A percentile compares a stretch with the other conserved stretches of the same genome.
Conservation (phyloP, 2,329 filamentous ascomycete species). For the Trichoderma breve region DNA sequence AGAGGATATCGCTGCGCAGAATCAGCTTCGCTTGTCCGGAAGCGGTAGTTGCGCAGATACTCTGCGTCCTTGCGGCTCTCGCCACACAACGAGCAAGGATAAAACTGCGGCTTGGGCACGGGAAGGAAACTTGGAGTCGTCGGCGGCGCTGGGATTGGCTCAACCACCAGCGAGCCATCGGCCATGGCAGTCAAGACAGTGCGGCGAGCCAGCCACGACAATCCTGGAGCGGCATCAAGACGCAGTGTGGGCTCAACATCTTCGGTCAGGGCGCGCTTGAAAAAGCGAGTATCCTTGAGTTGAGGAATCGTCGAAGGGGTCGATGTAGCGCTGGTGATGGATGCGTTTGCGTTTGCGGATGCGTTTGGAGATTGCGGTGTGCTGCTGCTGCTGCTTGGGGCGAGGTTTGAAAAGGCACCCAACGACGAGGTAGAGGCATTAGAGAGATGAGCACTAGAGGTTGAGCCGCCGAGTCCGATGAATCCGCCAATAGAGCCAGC, state of each 20-base stretch:
- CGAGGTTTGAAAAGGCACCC: constrained; percentile 43
- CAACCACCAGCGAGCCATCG: constrained; percentile 82
- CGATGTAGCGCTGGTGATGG: constrained; percentile 47
- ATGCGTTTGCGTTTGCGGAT: constrained; percentile 41
- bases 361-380: constrained; percentile 60
- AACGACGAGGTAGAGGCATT: constrained; percentile 62
- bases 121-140: constrained; percentile 40
- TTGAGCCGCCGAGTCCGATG: constrained; percentile 46
- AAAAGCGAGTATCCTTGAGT: constrained; percentile 89
- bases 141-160: constrained; percentile 70
- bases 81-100: constrained; percentile 84
- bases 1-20: constrained; percentile 86
- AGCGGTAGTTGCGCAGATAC: constrained; percentile 79
- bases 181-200: constrained; percentile 80
- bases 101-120: constrained; percentile 53
- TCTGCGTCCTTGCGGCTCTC: constrained; percentile 70
- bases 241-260: constrained; percentile 94
- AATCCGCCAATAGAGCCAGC: constrained; percentile 64
- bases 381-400: constrained; percentile 52
- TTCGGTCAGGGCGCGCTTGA: constrained; percentile 82
- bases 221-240: constrained; percentile 81
- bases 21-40: constrained; percentile 83
- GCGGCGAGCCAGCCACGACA: constrained; percentile 90
- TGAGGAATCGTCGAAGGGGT: constrained; percentile 49
- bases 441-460: constrained; percentile 49